phyloP scores from a whole-genome alignment of 257 asterid species.

The Fraxinus quadrangulata region DNA sequence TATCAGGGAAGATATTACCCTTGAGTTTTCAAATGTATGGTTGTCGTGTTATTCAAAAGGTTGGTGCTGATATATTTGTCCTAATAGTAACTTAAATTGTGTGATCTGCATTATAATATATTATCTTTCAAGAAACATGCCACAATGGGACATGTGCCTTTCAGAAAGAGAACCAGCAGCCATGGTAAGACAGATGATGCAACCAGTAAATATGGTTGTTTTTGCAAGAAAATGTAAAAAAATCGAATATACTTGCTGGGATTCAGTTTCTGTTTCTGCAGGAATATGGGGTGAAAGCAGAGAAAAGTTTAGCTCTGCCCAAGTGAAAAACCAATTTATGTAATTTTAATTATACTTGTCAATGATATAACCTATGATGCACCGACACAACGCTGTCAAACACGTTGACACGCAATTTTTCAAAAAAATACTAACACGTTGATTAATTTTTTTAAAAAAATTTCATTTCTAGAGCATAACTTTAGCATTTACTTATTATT shows the following conservation, averaged over 20 bases:
- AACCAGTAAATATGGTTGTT: background rate
- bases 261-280: no score
- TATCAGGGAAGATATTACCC: slow-evolving; percentile 66
- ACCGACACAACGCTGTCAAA: no score
- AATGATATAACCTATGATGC: background rate
- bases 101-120: background rate
- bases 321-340: background rate
- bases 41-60: slow-evolving; percentile 96
- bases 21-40: slow-evolving; percentile 95
- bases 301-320: background rate
- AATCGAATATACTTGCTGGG: background rate
- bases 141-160: background rate
- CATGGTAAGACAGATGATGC: background rate
- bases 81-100: slow-evolving; percentile 17
- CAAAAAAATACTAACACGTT: no score
- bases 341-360: background rate
- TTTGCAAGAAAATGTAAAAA: background rate
- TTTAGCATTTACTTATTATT: no score
- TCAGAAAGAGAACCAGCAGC: background rate
- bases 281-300: background rate
- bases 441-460: no score
- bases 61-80: slow-evolving; percentile 30
- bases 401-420: no score
- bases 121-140: background rate
- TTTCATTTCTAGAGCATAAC: no score